Percentiles rank a stretch among this genome's conserved stretches.
Evolutionary conservation across 768 basidiomycete genomes (phyloP).

Genomic region (Mycena olivaceomarginata): DNA sequence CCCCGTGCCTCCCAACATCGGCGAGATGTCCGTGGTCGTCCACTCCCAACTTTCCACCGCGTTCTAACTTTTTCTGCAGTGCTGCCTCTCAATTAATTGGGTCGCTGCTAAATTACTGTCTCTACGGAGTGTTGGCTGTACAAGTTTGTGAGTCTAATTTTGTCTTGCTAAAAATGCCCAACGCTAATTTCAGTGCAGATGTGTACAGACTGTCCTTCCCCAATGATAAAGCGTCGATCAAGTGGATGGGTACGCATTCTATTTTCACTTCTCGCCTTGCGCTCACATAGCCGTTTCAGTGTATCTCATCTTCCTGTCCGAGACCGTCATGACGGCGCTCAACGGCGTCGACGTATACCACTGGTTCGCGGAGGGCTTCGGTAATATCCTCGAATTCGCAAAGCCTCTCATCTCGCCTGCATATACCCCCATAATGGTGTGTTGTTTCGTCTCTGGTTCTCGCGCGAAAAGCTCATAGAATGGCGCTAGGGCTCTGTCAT

Average conservation of each 20-base stretch:
- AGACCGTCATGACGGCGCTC: constrained; percentile 42
- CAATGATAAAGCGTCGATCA: constrained; percentile 39
- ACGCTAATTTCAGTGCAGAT: constrained; percentile 6
- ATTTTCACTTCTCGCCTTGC: not conserved
- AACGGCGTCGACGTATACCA: constrained; percentile 38
- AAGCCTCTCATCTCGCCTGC: constrained; percentile 32
- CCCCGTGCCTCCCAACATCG: constrained; percentile 37
- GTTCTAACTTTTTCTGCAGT: constrained; percentile 16
- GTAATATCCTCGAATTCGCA: constrained; percentile 27
- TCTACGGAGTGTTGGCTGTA: constrained; percentile 37
- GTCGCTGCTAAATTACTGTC: constrained; percentile 33
- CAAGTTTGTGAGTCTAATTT: constrained; percentile 37
- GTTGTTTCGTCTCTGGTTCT: not conserved
- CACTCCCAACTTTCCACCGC: not conserved
- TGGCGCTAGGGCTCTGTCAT: constrained; percentile 22
- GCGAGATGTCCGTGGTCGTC: constrained; percentile 17
- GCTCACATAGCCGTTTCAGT: constrained; percentile 18
- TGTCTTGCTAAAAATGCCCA: not conserved
- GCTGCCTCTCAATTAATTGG: constrained; percentile 38
- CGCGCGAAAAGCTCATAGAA: not conserved
- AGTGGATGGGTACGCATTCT: constrained; percentile 30
- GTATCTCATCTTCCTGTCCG: constrained; percentile 32
- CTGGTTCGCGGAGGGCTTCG: constrained; percentile 41
- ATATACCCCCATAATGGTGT: constrained; percentile 33
- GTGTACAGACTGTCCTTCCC: constrained; percentile 37